Conservation (phyloP, 352 stramenopile genomes). For the Phytophthora ramorum region DNA sequence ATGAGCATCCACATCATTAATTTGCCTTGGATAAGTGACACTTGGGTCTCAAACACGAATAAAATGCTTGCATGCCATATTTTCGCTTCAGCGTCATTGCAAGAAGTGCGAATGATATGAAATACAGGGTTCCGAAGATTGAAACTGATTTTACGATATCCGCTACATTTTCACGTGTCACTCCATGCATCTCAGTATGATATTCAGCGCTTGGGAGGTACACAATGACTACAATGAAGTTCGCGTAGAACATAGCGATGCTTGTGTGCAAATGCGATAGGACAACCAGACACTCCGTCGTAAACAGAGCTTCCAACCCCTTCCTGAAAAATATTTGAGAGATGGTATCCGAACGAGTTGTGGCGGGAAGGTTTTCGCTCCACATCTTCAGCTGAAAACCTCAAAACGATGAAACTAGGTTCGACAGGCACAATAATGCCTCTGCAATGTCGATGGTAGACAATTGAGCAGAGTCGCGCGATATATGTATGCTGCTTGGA, state of each 20-base stretch:
- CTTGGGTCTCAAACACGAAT: slow-evolving; percentile 47
- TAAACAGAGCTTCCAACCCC: slow-evolving; percentile 31
- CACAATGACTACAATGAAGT: slow-evolving; percentile 23
- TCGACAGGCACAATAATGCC: not conserved
- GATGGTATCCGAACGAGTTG: slow-evolving; percentile 5
- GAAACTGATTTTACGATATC: slow-evolving; percentile 28
- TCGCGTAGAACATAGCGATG: slow-evolving; percentile 37
- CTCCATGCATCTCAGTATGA: slow-evolving; percentile 35
- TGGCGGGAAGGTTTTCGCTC: not conserved
- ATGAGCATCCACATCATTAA: slow-evolving; percentile 42
- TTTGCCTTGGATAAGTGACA: slow-evolving; percentile 25
- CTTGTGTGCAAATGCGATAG: slow-evolving; percentile 37
- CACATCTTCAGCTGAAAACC: not conserved
- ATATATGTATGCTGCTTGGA: not conserved
- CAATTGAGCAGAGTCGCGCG: not conserved
- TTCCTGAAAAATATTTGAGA: slow-evolving; percentile 22
- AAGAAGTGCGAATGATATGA: slow-evolving; percentile 31
- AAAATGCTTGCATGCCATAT: slow-evolving; percentile 22
- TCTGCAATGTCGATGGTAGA: not conserved
- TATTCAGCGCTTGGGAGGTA: slow-evolving; percentile 36
- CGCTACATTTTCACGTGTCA: slow-evolving; percentile 12
- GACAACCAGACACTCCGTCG: slow-evolving; percentile 38
- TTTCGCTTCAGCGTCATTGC: slow-evolving; percentile 11
- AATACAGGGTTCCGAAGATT: slow-evolving; percentile 30
- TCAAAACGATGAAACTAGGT: not conserved